Base-by-base conservation (phyloP, 2,329 filamentous ascomycete genomes). In the Ophiocordyceps robertsii region DNA sequence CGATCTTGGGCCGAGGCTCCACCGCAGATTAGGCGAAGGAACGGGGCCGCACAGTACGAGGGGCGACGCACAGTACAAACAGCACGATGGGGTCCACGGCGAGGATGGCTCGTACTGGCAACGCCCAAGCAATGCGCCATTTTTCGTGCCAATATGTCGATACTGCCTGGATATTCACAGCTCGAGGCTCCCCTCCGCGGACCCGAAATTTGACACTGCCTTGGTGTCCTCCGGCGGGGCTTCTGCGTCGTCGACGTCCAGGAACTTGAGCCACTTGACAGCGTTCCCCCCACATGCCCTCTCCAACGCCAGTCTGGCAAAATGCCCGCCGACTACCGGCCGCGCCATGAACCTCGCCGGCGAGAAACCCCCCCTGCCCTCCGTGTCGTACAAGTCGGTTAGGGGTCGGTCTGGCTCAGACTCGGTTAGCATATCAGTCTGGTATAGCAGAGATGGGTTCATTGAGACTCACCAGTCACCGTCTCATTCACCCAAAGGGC, bases 401-500 rank as follows among this genome's bases (percentile, higher is more conserved):
- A 93, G 75, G 0, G 87, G 83, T 11, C 78, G 70, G 60, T 90
- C 82, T 63, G 57, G 32, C 10, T 37, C 24, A 31, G 13, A 17
- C 16, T 13, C 19, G 17, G 32, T 29, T n/a, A 37, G 33, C 13
- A 36, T 10, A 8, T 10, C 14, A 17, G n/a, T 8, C 16, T 14
- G 31, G 7, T 3, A 11, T 17, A 10, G n/a, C 33, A 16, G 9
- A 17, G 16, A 17, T 10, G 9, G 5, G 33, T 9, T 12, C 14
- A 24, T 39, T 7, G 7, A 29, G 38, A 51, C 66, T 49, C 63
- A 73, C 71, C 69, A 9, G 78, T 89, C 16, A 62, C 68, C 1
- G 86, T 93, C 62, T 93, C 84, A 54, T 92, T 93, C 45, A 94
- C 69, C 87, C 87, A 94, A 43, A 66, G 67, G 1, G 84, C 84